A percentile compares a stretch with the other conserved stretches of the same genome.
phyloP scores from a whole-genome alignment of 345 rosid species.

The Schrenkiella parvula region DNA sequence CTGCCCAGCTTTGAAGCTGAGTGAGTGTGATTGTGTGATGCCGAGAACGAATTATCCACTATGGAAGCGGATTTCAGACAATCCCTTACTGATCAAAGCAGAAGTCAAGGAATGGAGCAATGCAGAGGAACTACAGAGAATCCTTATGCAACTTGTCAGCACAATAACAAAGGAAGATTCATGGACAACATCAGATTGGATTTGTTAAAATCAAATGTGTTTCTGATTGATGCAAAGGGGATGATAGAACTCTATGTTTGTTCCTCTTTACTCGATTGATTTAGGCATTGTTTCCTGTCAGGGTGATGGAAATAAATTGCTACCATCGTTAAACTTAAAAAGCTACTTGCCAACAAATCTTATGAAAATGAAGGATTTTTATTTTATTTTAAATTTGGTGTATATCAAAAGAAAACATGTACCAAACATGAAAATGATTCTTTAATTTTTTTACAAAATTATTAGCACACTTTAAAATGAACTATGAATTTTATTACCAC shows the following conservation, averaged over 20 bases:
- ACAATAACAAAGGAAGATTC: slow-evolving; percentile 27
- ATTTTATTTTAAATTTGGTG: neutral
- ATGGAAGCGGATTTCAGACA: slow-evolving; percentile 42
- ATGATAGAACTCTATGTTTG: neutral
- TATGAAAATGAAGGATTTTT: neutral
- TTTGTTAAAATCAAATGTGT: neutral
- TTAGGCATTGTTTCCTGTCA: neutral
- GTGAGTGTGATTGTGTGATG: slow-evolving; percentile 56
- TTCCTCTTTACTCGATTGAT: neutral
- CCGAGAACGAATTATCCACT: slow-evolving; percentile 72
- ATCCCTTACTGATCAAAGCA: slow-evolving; percentile 54
- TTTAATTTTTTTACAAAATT: too few species aligned
- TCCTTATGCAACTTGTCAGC: slow-evolving; percentile 44
- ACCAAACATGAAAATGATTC: neutral
- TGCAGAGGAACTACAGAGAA: slow-evolving; percentile 52
- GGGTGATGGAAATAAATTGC: neutral
- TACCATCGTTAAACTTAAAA: neutral
- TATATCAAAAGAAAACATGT: neutral
- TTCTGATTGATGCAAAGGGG: neutral
- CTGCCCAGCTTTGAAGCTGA: slow-evolving; percentile 68
- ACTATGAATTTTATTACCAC: too few species aligned
- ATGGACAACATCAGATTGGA: neutral
- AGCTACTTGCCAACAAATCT: neutral
- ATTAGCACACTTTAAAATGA: neutral
- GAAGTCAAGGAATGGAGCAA: slow-evolving; percentile 62